phyloP scores from a whole-genome alignment of 1,284 basidiomycete genomes.

The Veloboletus limbatus region DNA sequence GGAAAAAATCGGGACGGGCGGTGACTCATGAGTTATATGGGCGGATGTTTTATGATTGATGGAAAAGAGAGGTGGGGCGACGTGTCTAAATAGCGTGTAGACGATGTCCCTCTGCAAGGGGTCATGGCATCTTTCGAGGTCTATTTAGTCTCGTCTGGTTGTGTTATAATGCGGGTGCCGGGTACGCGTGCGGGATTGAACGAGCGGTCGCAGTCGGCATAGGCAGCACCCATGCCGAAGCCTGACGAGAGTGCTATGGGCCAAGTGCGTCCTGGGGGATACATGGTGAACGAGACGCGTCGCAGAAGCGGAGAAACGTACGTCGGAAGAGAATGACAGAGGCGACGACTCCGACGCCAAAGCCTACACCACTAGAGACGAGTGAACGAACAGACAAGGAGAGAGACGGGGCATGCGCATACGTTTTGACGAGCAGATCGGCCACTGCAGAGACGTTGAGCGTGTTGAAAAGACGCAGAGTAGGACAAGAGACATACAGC shows the following conservation, averaged over 20 bases:
- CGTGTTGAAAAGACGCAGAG: neutral
- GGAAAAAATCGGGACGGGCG: constrained; percentile 21
- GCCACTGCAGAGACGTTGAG: constrained; percentile 50
- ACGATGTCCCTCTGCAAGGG: neutral
- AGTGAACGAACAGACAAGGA: constrained; percentile 13
- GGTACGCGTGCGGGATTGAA: constrained; percentile 94
- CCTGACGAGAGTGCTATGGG: constrained; percentile 92
- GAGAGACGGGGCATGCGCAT: constrained; percentile 30
- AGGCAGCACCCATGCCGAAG: constrained; percentile 85
- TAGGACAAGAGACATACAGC: constrained; percentile 58
- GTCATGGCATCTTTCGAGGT: neutral
- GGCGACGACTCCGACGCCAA: constrained; percentile 90
- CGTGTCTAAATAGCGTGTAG: constrained; percentile 16
- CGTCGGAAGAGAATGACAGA: constrained; percentile 95
- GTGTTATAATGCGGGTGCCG: constrained; percentile 75
- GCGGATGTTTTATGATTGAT: constrained; percentile 14
- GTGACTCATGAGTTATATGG: constrained; percentile 5
- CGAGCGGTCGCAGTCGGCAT: constrained; percentile 94
- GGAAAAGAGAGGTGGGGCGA: constrained; percentile 3
- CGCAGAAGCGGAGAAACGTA: constrained; percentile 47
- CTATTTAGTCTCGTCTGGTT: constrained; percentile 27
- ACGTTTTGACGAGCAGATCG: constrained; percentile 78
- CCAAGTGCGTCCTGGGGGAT: constrained; percentile 84
- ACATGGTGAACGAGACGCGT: constrained; percentile 10
- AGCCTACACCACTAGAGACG: constrained; percentile 81